phyloP scores from a whole-genome alignment of 306 rosid genomes.

The Sphenostylis stenocarpa region DNA sequence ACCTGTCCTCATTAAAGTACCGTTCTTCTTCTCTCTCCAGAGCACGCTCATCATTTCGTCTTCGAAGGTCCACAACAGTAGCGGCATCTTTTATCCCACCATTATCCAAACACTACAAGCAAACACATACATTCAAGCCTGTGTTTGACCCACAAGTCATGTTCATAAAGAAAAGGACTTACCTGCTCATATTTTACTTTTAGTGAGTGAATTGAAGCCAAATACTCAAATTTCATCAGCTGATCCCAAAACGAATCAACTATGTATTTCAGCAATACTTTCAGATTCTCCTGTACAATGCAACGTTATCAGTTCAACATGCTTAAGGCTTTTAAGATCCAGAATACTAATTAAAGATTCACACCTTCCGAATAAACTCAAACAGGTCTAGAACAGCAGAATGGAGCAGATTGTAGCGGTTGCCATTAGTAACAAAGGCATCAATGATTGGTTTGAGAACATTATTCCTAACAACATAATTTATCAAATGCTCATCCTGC shows the following conservation, averaged over 20 bases:
- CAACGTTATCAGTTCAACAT: constrained; percentile 20
- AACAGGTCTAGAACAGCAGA: constrained; percentile 90
- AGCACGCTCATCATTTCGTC: constrained; percentile 83
- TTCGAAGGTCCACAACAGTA: constrained; percentile 64
- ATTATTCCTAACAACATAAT: constrained; percentile 70
- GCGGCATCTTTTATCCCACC: constrained; percentile 58
- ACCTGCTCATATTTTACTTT: constrained; percentile 97
- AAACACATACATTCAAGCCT: constrained; percentile 30
- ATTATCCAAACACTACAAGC: constrained; percentile 73
- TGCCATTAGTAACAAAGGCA: constrained; percentile 81
- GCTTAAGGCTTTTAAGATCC: constrained; percentile 23
- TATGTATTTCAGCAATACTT: constrained; percentile 59
- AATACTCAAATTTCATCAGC: constrained; percentile 71
- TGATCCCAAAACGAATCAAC: constrained; percentile 86
- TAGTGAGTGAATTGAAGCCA: constrained; percentile 60
- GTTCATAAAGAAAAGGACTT: constrained; percentile 1
- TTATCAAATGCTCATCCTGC: constrained; percentile 92
- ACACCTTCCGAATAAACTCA: constrained; percentile 83
- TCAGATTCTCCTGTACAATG: constrained; percentile 73
- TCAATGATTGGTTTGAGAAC: constrained; percentile 84
- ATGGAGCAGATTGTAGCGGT: constrained; percentile 92
- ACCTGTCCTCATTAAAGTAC: constrained; percentile 93
- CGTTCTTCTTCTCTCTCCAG: constrained; percentile 93
- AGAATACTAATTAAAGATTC: constrained; percentile 27
- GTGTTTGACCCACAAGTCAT: background rate